Evolutionary conservation across 768 basidiomycete genomes (phyloP).

Genomic region (Daedalea quercina): DNA sequence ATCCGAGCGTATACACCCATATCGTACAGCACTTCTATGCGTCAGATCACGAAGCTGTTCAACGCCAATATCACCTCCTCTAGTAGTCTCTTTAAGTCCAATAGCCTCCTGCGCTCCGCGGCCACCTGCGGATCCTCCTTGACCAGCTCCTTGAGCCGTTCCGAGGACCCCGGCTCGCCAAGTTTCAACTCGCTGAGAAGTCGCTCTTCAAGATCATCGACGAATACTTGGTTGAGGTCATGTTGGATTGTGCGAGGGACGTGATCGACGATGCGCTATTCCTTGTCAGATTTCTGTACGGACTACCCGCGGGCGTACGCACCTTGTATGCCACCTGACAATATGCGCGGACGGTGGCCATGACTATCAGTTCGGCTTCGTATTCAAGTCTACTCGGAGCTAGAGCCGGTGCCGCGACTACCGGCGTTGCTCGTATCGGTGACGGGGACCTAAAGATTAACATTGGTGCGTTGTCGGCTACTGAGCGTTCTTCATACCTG

Average conservation of each 20-base stretch:
- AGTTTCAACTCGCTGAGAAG: conserved; percentile 31
- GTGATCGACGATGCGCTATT: conserved; percentile 47
- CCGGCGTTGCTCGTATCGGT: no score
- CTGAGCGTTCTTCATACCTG: background rate
- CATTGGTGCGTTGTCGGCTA: no score
- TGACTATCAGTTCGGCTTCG: conserved; percentile 52
- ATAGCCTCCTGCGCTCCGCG: conserved; percentile 28
- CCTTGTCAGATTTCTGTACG: no score
- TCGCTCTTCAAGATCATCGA: conserved; percentile 24
- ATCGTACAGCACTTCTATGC: background rate
- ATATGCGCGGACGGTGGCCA: conserved; percentile 68
- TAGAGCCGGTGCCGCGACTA: no score
- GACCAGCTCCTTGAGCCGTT: conserved; percentile 34
- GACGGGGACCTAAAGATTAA: no score
- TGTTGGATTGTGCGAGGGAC: conserved; percentile 51
- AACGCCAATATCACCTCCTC: conserved; percentile 30
- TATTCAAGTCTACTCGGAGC: conserved; percentile 29
- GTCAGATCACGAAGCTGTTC: conserved; percentile 23
- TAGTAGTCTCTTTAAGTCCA: conserved; percentile 27
- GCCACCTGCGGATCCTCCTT: conserved; percentile 38
- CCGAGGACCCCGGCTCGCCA: conserved; percentile 26
- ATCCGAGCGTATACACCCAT: background rate
- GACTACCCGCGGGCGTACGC: background rate
- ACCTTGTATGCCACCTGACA: conserved; percentile 52
- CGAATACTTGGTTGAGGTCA: conserved; percentile 29